A percentile compares a stretch with the other conserved stretches of the same genome.
These are phyloP conservation scores for Yueomyces sp. DNA, from an alignment of 805 yeast species.

Conservation along the genomic window DNA sequence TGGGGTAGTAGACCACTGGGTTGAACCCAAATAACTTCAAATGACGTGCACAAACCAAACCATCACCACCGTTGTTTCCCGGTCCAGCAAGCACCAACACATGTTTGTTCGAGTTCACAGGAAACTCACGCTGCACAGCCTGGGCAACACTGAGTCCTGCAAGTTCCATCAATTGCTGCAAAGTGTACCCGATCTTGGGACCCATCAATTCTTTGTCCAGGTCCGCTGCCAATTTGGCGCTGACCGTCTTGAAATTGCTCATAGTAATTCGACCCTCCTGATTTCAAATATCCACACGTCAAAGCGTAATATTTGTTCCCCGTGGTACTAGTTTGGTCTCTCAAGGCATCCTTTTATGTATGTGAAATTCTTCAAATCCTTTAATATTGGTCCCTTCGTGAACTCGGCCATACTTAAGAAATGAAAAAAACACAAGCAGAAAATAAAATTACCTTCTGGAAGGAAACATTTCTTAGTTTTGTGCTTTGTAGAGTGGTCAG, in stretches of 20 bases:
- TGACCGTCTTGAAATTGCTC: slow-evolving; percentile 26
- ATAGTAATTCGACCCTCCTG: slow-evolving; percentile 2
- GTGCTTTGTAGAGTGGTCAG: too few relatives aligned
- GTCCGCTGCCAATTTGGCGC: slow-evolving; percentile 49
- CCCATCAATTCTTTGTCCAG: slow-evolving; percentile 85
- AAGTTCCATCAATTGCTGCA: slow-evolving; percentile 59
- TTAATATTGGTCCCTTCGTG: too few relatives aligned
- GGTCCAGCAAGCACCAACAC: slow-evolving; percentile 81
- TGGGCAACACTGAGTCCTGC: slow-evolving; percentile 94
- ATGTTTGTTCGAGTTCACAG: slow-evolving; percentile 30
- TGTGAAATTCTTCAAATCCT: too few relatives aligned
- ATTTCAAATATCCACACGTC: too few relatives aligned
- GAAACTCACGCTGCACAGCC: slow-evolving; percentile 57
- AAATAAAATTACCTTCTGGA: too few relatives aligned
- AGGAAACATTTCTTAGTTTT: too few relatives aligned
- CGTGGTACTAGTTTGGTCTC: too few relatives aligned
- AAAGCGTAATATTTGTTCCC: too few relatives aligned
- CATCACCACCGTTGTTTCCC: slow-evolving; percentile 95
- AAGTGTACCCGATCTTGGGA: slow-evolving; percentile 34
- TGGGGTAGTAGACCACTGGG: slow-evolving; percentile 75
- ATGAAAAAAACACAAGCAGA: too few relatives aligned
- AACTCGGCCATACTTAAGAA: too few relatives aligned
- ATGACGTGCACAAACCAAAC: slow-evolving; percentile 90
- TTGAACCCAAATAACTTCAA: slow-evolving; percentile 63
- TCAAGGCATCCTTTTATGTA: too few relatives aligned